Percentiles rank a stretch among this genome's conserved stretches.
Evolutionary conservation across 768 basidiomycete species (phyloP).

Genomic region (Lentinus brumalis): DNA sequence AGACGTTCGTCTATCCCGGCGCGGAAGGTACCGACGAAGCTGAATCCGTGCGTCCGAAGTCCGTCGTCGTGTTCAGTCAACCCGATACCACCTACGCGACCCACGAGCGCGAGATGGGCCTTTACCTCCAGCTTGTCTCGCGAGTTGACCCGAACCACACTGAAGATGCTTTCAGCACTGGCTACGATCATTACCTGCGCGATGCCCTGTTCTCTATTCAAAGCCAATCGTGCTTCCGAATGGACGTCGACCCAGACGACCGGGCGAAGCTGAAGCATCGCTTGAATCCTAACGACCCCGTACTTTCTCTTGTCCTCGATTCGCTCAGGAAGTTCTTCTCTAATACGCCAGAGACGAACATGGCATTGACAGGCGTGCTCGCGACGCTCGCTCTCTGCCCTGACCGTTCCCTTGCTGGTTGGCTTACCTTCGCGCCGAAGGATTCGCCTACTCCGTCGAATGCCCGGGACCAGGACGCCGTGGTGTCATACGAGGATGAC

Average conservation of each 20-base stretch:
- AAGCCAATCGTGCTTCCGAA: slow-evolving; percentile 58
- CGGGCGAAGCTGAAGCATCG: slow-evolving; percentile 61
- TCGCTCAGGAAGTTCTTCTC: slow-evolving; percentile 78
- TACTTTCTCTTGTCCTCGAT: slow-evolving; percentile 71
- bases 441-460: slow-evolving; percentile 34
- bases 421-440: slow-evolving; percentile 71
- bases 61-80: slow-evolving; percentile 44
- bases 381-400: slow-evolving; percentile 84
- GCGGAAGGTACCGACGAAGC: slow-evolving; percentile 30
- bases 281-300: slow-evolving; percentile 76
- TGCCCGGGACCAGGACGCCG: slow-evolving; percentile 22
- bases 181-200: slow-evolving; percentile 80
- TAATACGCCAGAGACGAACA: slow-evolving; percentile 84
- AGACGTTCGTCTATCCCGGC: slow-evolving; percentile 50
- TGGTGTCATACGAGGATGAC: slow-evolving; percentile 43
- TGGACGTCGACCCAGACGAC: slow-evolving; percentile 43
- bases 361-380: slow-evolving; percentile 82
- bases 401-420: slow-evolving; percentile 82
- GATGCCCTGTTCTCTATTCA: slow-evolving; percentile 75
- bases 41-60: slow-evolving; percentile 1
- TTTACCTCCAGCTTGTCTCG: slow-evolving; percentile 80
- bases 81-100: slow-evolving; percentile 78
- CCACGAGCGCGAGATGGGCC: slow-evolving; percentile 80
- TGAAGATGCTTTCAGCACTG: slow-evolving; percentile 78
- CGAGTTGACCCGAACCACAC: slow-evolving; percentile 71